Evolutionary conservation across 176 grass and related monocot species (phyloP), one percentile per base, ranked within the genome.

Genomic region (Alopecurus myosuroides): DNA sequence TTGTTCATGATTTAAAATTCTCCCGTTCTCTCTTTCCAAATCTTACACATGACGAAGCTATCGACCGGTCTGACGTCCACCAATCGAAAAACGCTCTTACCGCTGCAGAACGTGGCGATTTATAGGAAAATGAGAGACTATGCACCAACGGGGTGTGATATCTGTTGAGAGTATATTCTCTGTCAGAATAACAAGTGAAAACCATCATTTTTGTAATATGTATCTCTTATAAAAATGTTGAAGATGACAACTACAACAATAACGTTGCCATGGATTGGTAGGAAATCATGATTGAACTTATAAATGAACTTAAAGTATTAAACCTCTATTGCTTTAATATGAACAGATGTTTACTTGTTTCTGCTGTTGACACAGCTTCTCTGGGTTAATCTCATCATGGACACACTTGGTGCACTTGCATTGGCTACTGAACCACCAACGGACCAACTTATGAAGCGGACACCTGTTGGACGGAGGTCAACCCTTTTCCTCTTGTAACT

Each of bases 301-400:
- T 31, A 42, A 77, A 60, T 52, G 23, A 57, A 75, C 23, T 37
- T 62, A 31, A 52, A 33, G 14, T 45, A 35, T 74, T 70, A 39
- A 31, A 39, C 2, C 40, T 76, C 57, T 82, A 57, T 81, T 78
- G 68, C 13, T 70, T 64, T 45, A n/a, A 10, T 18, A 29, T 56
- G 52, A 8, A 9, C 42, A 77, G 61, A 83, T 83, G 25, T 37
- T 85, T 86, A 60, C 62, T 84, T 75, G 58, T 34, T 42, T 77
- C 69, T 70, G 76, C 64, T 84, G 52, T 35, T 85, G 11, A 86
- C 70, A 64, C 87, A 98, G 97, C 93, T 98, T 88, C 88, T 98
- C 37, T 98, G 97, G 97, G 93, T 98, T 73, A 98, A 98, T 80
- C 93, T 98, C 65, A 98, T 98, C 20, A 98, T 98, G 97, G 97